phyloP scores from a whole-genome alignment of 345 rosid species.

The Litchi chinensis region DNA sequence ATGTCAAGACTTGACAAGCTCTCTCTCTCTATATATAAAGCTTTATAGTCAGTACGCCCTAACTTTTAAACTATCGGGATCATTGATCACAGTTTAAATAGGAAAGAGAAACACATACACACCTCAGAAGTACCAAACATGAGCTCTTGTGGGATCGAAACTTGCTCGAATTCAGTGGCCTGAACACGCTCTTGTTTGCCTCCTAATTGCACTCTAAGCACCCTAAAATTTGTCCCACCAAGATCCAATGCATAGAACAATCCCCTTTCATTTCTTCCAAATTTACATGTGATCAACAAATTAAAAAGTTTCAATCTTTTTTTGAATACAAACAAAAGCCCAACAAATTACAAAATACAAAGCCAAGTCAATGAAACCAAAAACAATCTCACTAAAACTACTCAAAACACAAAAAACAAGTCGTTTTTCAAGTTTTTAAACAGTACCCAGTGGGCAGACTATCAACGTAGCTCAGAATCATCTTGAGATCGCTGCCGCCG shows the following conservation, averaged over 20 bases:
- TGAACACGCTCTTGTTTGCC: conserved; percentile 62
- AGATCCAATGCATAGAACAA: conserved; percentile 92
- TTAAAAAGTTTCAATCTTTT: background rate
- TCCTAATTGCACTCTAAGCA: conserved; percentile 72
- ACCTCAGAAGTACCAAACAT: conserved; percentile 84
- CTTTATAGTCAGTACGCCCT: no score
- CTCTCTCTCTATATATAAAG: no score
- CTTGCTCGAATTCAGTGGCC: conserved; percentile 69
- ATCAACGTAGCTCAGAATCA: conserved; percentile 82
- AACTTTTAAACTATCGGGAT: no score
- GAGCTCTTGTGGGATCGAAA: conserved; percentile 70
- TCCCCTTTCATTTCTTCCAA: conserved; percentile 72
- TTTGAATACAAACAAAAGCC: background rate
- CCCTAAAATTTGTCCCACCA: conserved; percentile 87
- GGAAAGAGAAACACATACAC: conserved; percentile 6
- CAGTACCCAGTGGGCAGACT: conserved; percentile 74
- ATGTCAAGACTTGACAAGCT: background rate
- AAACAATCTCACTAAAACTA: background rate
- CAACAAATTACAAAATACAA: background rate
- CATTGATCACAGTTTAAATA: no score
- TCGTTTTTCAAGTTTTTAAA: background rate
- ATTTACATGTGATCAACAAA: background rate
- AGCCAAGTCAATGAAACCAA: background rate
- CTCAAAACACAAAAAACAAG: background rate
- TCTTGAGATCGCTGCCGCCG: conserved; percentile 76